A percentile compares a stretch with the other conserved stretches of the same genome.
These are phyloP conservation scores for Cutaneotrichosporon sp. DNA, from an alignment of 1,284 basidiomycete genomes.

Conservation along the genomic window DNA sequence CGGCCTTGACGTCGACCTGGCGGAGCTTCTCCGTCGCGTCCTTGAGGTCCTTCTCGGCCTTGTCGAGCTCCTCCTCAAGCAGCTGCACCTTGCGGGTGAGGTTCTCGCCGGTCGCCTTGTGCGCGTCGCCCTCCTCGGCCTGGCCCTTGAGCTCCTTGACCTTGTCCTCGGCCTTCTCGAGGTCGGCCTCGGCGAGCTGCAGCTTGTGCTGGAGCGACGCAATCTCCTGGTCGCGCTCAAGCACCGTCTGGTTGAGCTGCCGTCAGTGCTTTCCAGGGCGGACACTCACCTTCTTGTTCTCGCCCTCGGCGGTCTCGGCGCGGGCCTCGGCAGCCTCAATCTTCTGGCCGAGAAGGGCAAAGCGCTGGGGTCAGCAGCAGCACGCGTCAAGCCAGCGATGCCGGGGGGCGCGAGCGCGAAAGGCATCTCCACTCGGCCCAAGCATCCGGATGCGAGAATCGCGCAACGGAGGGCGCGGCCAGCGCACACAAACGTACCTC, in stretches of 20 bases:
- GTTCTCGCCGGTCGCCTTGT: constrained; percentile 73
- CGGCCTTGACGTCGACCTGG: constrained; percentile 97
- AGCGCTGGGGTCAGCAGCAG: constrained; percentile 51
- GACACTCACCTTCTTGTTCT: constrained; percentile 67
- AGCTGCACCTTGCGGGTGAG: constrained; percentile 84
- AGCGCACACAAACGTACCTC: constrained; percentile 46
- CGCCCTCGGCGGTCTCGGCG: constrained; percentile 80
- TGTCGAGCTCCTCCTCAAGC: constrained; percentile 93
- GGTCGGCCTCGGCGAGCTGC: constrained; percentile 66
- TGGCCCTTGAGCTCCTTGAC: constrained; percentile 70
- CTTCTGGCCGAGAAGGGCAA: constrained; percentile 73
- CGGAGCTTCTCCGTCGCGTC: constrained; percentile 98
- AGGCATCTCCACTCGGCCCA: neutral
- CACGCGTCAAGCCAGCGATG: neutral
- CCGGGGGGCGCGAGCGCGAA: neutral
- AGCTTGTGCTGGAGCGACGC: constrained; percentile 80
- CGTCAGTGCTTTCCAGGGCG: neutral
- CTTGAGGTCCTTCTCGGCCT: constrained; percentile 94
- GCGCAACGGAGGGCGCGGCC: neutral
- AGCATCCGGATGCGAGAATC: neutral
- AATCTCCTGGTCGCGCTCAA: constrained; percentile 87
- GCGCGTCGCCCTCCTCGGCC: constrained; percentile 71
- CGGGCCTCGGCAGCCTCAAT: constrained; percentile 77
- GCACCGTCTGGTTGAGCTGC: constrained; percentile 69
- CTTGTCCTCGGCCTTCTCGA: constrained; percentile 76